Evolutionary conservation across 139 green algal species (phyloP).

Genomic region (Deuterostichococcus epilithicus): DNA sequence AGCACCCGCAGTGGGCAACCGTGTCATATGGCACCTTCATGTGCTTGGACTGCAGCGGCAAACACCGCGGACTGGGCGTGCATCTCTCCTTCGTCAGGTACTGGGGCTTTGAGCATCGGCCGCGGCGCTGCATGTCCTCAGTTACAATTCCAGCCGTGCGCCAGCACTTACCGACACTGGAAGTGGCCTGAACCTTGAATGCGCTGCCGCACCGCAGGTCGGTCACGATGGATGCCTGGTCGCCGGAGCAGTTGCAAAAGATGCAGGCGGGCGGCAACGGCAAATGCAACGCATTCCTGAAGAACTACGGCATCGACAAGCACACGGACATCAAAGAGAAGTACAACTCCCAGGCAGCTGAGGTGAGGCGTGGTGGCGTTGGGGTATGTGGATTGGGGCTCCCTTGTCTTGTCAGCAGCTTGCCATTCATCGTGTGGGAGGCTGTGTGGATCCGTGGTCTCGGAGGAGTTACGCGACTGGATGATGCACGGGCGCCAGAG

Average conservation of each 20-base stretch:
- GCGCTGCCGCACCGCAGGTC: conserved; percentile 55
- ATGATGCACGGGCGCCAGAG: no score
- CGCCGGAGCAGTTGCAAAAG: conserved; percentile 81
- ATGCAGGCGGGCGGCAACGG: conserved; percentile 94
- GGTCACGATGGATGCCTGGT: conserved; percentile 97
- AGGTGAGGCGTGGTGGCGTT: conserved; percentile 6
- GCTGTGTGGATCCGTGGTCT: no score
- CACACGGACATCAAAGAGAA: conserved; percentile 85
- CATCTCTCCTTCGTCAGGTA: conserved; percentile 97
- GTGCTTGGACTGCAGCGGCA: conserved; percentile 96
- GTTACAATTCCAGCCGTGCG: background rate
- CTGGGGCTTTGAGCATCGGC: background rate
- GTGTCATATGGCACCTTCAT: conserved; percentile 98
- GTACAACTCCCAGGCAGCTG: conserved; percentile 81
- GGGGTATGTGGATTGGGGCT: background rate
- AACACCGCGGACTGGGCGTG: conserved; percentile 92
- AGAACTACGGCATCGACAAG: conserved; percentile 89
- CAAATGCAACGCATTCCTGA: conserved; percentile 83
- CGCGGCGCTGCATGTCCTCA: background rate
- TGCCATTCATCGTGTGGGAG: background rate
- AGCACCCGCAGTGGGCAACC: conserved; percentile 92
- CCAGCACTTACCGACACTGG: no score
- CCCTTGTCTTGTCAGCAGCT: no score
- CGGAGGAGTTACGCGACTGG: no score
- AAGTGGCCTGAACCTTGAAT: no score